A percentile compares a stretch with the other conserved stretches of the same genome.
phyloP scores from a whole-genome alignment of 805 yeast genomes.

The Nakazawaea ernobii region DNA sequence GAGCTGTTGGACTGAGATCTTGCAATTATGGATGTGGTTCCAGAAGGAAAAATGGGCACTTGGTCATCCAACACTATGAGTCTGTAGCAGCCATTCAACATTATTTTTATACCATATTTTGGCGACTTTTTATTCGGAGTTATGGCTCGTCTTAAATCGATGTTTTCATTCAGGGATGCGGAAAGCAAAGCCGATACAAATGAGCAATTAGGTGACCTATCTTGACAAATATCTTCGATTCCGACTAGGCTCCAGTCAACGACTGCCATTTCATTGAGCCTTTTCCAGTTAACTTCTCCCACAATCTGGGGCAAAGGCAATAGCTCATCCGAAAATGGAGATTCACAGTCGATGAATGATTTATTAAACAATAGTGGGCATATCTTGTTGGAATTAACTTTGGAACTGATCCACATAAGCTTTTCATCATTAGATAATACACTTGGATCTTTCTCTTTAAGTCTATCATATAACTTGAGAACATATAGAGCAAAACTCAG shows the following conservation, averaged over 20 bases:
- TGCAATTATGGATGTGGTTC: constrained; percentile 24
- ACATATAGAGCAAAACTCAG: background rate
- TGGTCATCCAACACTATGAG: constrained; percentile 39
- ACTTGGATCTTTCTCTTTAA: background rate
- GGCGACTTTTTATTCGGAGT: constrained; percentile 21
- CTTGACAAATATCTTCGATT: constrained; percentile 37
- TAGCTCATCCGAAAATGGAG: background rate
- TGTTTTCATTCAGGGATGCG: constrained; percentile 25
- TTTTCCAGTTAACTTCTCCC: background rate
- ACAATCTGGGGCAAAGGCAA: background rate
- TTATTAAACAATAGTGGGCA: constrained; percentile 5
- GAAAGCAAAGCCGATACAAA: constrained; percentile 66
- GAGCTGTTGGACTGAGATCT: constrained; percentile 27
- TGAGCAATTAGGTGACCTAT: constrained; percentile 61
- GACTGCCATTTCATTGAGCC: constrained; percentile 3
- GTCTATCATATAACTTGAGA: background rate
- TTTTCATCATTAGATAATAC: constrained; percentile 13
- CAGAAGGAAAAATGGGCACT: constrained; percentile 31
- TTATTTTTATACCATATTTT: constrained; percentile 35
- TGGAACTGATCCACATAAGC: constrained; percentile 20
- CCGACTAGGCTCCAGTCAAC: constrained; percentile 11
- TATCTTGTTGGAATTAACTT: background rate
- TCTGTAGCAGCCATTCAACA: constrained; percentile 49
- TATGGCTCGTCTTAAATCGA: constrained; percentile 20
- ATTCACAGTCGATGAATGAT: constrained; percentile 6